Percentiles rank a stretch among this genome's conserved stretches.
These are phyloP conservation scores for Populus pruinosa DNA, from an alignment of 345 rosid genomes.

Conservation along the genomic window DNA sequence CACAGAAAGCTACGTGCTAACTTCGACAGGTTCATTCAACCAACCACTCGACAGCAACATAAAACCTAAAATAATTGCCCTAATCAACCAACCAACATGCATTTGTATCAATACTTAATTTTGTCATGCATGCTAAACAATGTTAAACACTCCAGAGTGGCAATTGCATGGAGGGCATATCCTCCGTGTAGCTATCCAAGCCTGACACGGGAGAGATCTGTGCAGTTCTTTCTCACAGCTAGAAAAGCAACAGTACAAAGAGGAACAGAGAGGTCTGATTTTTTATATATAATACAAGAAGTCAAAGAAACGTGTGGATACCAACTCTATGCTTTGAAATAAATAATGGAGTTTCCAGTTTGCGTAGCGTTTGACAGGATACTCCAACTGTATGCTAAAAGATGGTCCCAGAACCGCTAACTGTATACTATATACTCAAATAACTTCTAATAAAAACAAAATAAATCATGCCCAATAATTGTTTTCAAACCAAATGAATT, in stretches of 20 bases:
- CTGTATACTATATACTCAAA: not conserved
- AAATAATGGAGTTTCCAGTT: not conserved
- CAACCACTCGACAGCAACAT: not conserved
- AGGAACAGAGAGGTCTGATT: not conserved
- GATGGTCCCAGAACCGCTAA: not conserved
- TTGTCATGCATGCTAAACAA: not conserved
- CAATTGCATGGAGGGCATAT: not conserved
- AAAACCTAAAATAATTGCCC: not conserved
- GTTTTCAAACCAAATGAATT: not conserved
- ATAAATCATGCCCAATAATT: not conserved
- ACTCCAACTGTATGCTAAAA: not conserved
- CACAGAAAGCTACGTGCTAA: not conserved
- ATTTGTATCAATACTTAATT: not conserved
- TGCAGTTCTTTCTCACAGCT: not conserved
- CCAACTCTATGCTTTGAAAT: not conserved
- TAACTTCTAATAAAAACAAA: no score
- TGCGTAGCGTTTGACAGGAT: not conserved
- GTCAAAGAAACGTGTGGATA: not conserved
- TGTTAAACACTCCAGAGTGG: not conserved
- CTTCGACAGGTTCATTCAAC: not conserved
- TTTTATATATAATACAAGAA: not conserved
- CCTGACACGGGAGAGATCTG: not conserved
- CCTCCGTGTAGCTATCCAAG: not conserved
- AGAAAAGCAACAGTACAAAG: not conserved
- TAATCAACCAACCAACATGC: not conserved